These are phyloP conservation scores for Teunomyces atbi DNA, from an alignment of 805 yeast species.

Conservation along the genomic window DNA sequence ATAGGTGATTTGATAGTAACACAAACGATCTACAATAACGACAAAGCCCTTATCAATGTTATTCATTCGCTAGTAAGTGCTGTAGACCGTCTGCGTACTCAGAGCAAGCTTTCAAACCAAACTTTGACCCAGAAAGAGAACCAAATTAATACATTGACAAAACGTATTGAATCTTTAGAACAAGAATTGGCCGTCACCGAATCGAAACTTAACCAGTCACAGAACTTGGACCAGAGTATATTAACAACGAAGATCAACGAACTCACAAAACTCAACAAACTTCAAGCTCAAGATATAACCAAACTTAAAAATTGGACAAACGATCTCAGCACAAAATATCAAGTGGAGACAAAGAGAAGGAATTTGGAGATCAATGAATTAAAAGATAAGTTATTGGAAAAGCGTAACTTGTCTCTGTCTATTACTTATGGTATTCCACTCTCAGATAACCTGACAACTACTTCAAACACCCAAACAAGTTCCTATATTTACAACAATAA, in stretches of 20 bases:
- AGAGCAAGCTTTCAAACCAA: conserved; percentile 29
- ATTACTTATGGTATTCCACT: conserved; percentile 27
- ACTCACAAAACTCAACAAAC: conserved; percentile 19
- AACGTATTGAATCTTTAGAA: conserved; percentile 21
- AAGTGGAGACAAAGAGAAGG: conserved; percentile 35
- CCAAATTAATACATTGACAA: conserved; percentile 22
- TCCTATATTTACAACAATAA: conserved; percentile 26
- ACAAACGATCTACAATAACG: conserved; percentile 32
- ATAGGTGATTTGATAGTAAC: conserved; percentile 21
- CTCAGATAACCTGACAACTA: conserved; percentile 10
- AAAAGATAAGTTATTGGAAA: conserved; percentile 34
- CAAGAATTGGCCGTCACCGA: conserved; percentile 17
- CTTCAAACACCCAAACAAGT: conserved; percentile 17
- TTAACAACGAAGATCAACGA: conserved; percentile 16
- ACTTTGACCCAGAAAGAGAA: conserved; percentile 28
- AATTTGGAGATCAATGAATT: conserved; percentile 31
- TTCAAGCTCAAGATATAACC: conserved; percentile 28
- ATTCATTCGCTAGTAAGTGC: conserved; percentile 31
- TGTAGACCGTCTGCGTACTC: conserved; percentile 30
- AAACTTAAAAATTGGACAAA: conserved; percentile 26
- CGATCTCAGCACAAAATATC: conserved; percentile 33
- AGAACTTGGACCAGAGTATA: conserved; percentile 17
- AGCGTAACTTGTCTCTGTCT: conserved; percentile 28
- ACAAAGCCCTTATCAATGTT: conserved; percentile 33
- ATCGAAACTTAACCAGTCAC: conserved; percentile 14